Conservation (phyloP, 148 eudicot genomes). For the Camellia lanceoleosa region DNA sequence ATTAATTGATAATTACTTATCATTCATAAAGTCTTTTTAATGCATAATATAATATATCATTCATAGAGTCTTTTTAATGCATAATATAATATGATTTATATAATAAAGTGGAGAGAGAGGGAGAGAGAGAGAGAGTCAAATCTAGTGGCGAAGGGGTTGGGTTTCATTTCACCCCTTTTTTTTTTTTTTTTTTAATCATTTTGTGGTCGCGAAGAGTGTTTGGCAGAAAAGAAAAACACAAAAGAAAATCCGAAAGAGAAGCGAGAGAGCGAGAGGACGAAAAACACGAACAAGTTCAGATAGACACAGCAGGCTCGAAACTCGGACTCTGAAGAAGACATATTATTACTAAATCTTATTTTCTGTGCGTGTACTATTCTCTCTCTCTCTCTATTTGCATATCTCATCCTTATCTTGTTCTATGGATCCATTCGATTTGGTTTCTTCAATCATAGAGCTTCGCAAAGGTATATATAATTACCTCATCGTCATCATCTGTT, state of each 20-base stretch:
- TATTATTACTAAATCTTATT: too few relatives aligned
- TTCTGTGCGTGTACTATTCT: not conserved
- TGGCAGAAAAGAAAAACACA: not conserved
- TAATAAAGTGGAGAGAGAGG: too few relatives aligned
- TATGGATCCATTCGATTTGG: slow-evolving; percentile 40
- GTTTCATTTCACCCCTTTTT: not conserved
- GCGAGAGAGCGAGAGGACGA: not conserved
- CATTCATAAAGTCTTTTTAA: too few relatives aligned
- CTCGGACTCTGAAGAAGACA: too few relatives aligned
- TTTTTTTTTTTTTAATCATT: not conserved
- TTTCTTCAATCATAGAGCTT: slow-evolving; percentile 38
- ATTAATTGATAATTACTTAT: too few relatives aligned
- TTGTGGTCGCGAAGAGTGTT: slow-evolving; percentile 16
- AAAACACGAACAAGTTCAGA: not conserved
- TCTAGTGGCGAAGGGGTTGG: slow-evolving; percentile 21
- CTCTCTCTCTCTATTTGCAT: not conserved
- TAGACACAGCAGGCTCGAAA: not conserved
- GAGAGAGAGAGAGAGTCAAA: not conserved
- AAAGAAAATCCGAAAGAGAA: not conserved
- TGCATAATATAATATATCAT: too few relatives aligned
- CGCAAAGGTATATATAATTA: slow-evolving; percentile 39
- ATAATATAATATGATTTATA: too few relatives aligned
- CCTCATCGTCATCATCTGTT: not conserved
- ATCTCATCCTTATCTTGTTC: slow-evolving; percentile 10
- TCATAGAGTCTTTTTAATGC: too few relatives aligned